Conservation (phyloP, 768 basidiomycete genomes). For the Auricularia heimuer region DNA sequence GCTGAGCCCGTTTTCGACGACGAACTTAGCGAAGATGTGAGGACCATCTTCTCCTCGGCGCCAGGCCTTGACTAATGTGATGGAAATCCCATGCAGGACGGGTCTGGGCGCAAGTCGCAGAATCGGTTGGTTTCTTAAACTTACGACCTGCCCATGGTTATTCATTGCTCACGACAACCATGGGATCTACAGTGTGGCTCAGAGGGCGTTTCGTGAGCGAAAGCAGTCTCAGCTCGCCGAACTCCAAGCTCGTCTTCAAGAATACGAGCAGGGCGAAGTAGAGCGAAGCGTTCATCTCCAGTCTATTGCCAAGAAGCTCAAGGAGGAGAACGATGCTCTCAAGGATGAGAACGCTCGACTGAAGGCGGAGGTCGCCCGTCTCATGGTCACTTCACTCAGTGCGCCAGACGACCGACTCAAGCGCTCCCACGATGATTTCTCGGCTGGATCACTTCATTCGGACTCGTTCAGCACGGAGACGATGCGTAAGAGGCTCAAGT, state of each 20-base stretch:
- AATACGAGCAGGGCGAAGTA: constrained; percentile 85
- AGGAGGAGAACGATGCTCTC: constrained; percentile 76
- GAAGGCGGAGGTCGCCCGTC: constrained; percentile 29
- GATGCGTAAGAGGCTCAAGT: not conserved
- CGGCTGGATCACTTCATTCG: not conserved
- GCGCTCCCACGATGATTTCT: not conserved
- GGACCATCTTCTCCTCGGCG: not conserved
- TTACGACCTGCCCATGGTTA: constrained; percentile 4
- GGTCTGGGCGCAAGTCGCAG: not conserved
- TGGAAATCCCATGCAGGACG: not conserved
- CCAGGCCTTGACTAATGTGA: not conserved
- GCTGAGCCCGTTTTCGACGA: constrained; percentile 21
- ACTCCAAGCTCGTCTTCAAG: constrained; percentile 73
- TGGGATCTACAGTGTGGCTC: constrained; percentile 51
- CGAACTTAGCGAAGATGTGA: constrained; percentile 39
- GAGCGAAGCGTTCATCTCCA: constrained; percentile 81
- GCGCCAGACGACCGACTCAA: constrained; percentile 5
- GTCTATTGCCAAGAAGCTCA: constrained; percentile 69
- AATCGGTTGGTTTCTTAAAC: not conserved
- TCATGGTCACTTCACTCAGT: constrained; percentile 4
- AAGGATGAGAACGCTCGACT: constrained; percentile 56
- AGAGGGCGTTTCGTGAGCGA: constrained; percentile 82
- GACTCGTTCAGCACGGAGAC: not conserved
- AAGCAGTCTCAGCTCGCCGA: constrained; percentile 84
- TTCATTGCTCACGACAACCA: constrained; percentile 1